Percentiles rank a stretch among this genome's conserved stretches.
Conservation (phyloP, 345 rosid species). For the Rhizophora apiculata region DNA sequence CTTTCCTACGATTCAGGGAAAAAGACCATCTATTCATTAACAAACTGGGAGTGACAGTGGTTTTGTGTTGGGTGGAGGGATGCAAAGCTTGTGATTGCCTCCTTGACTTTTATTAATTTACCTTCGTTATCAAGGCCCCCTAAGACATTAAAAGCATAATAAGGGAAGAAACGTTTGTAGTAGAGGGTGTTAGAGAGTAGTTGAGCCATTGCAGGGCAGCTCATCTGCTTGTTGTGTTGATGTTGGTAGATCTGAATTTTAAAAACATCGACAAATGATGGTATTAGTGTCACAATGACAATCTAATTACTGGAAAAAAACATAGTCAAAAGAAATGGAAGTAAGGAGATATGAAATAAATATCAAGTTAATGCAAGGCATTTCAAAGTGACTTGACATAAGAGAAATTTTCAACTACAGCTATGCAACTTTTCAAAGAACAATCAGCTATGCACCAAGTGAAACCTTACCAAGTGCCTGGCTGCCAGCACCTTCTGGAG, state of each 20-base stretch:
- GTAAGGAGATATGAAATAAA: neutral
- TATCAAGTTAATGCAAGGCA: neutral
- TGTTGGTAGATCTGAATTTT: conserved; percentile 81
- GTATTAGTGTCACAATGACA: no score
- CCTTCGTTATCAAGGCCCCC: conserved; percentile 97
- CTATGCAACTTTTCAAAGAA: no score
- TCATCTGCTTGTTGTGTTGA: conserved; percentile 97
- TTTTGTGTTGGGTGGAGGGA: no score
- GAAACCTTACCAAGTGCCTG: conserved; percentile 77
- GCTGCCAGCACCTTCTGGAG: conserved; percentile 79
- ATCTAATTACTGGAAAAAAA: neutral
- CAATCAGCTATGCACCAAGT: neutral
- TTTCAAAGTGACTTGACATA: neutral
- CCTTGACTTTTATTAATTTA: conserved; percentile 22
- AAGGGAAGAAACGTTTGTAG: conserved; percentile 95
- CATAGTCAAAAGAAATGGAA: neutral
- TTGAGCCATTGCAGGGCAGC: conserved; percentile 95
- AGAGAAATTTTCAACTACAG: neutral
- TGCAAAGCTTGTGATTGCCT: neutral
- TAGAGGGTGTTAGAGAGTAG: conserved; percentile 96
- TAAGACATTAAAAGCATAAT: conserved; percentile 87
- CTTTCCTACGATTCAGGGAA: conserved; percentile 48
- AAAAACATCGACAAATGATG: neutral
- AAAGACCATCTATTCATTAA: neutral
- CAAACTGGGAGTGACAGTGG: neutral